Conservation (phyloP, 202 grass and related monocot genomes). For the Panicum virgatum region DNA sequence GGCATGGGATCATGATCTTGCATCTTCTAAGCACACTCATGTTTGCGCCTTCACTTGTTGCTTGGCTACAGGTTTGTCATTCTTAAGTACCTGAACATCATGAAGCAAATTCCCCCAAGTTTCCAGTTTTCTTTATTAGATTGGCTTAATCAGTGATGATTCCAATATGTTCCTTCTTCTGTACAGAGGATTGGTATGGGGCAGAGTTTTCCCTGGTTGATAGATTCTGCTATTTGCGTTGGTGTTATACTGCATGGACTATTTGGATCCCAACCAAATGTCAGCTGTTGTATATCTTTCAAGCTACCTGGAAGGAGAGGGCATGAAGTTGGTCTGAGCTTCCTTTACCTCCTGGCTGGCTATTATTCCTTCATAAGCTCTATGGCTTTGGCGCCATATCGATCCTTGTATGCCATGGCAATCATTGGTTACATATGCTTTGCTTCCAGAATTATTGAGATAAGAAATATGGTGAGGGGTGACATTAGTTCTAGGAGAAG, state of each 20-base stretch:
- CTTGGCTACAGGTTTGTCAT: constrained; percentile 87
- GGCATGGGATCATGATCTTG: constrained; percentile 79
- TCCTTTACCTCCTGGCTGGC: constrained; percentile 76
- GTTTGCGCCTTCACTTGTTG: constrained; percentile 86
- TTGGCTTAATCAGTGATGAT: neutral
- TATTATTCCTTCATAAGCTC: constrained; percentile 75
- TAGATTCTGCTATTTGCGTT: constrained; percentile 70
- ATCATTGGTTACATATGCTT: constrained; percentile 62
- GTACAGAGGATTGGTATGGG: constrained; percentile 86
- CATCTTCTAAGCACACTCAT: constrained; percentile 85
- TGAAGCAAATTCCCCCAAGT: constrained; percentile 22
- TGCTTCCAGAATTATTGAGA: constrained; percentile 60
- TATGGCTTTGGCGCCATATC: constrained; percentile 70
- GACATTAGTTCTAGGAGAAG: constrained; percentile 62
- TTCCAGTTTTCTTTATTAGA: neutral
- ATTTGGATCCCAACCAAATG: constrained; percentile 67
- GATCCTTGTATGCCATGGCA: constrained; percentile 68
- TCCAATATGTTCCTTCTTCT: constrained; percentile 9
- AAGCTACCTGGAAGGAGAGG: constrained; percentile 51
- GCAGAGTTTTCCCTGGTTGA: constrained; percentile 84
- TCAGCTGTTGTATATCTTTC: constrained; percentile 53
- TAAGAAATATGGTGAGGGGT: constrained; percentile 58
- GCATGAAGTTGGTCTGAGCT: constrained; percentile 68
- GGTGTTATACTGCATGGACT: constrained; percentile 86
- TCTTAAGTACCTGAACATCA: constrained; percentile 15